phyloP scores from a whole-genome alignment of 2,329 filamentous ascomycete genomes.

The Triangularia verruculosa region DNA sequence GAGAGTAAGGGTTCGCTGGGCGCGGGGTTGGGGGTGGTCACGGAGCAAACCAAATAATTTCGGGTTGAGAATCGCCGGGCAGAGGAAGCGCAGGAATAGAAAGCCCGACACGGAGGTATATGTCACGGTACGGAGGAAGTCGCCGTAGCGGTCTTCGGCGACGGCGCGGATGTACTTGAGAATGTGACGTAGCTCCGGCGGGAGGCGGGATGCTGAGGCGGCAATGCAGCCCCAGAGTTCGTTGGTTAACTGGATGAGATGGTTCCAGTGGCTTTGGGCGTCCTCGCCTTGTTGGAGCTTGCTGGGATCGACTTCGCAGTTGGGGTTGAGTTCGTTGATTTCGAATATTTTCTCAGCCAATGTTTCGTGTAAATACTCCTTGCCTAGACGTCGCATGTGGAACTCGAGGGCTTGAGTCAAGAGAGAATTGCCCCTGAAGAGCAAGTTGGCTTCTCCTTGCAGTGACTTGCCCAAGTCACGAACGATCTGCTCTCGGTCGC shows the following conservation, averaged over 20 bases:
- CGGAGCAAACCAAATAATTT: slow-evolving; percentile 83
- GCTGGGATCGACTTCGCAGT: slow-evolving; percentile 94
- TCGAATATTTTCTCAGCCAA: slow-evolving; percentile 81
- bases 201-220: slow-evolving; percentile 69
- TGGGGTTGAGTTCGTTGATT: slow-evolving; percentile 85
- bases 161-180: slow-evolving; percentile 90
- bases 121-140: slow-evolving; percentile 82
- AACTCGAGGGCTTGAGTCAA: slow-evolving; percentile 91
- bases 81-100: slow-evolving; percentile 91
- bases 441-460: slow-evolving; percentile 84
- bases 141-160: slow-evolving; percentile 90
- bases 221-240: slow-evolving; percentile 84
- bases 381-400: slow-evolving; percentile 91
- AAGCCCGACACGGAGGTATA: slow-evolving; percentile 97
- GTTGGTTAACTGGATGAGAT: slow-evolving; percentile 71
- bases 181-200: slow-evolving; percentile 76
- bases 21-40: slow-evolving; percentile 78
- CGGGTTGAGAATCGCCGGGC: slow-evolving; percentile 91
- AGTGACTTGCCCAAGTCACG: slow-evolving; percentile 76
- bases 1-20: slow-evolving; percentile 83
- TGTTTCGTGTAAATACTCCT: slow-evolving; percentile 86
- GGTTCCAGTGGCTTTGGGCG: slow-evolving; percentile 77
- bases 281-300: slow-evolving; percentile 66
- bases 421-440: slow-evolving; percentile 92
- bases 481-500: slow-evolving; percentile 68